Conservation (phyloP, 208 protist genomes). For the Acanthamoeba culbertsoni region DNA sequence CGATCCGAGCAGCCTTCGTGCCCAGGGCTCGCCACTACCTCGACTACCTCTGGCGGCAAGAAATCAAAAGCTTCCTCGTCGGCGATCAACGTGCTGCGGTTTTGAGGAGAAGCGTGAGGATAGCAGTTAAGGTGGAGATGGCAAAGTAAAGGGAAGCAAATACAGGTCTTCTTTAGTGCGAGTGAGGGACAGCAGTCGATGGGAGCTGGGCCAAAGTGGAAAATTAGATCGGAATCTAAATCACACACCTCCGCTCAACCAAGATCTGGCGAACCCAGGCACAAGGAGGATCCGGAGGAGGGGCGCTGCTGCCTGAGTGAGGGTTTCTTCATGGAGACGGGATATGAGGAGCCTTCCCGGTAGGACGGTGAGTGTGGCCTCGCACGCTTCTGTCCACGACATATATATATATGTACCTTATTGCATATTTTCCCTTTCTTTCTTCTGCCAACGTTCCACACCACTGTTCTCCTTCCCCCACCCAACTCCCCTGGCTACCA, state of each 20-base stretch:
- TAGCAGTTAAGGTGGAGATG: background rate
- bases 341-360: background rate
- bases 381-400: slow-evolving; percentile 30
- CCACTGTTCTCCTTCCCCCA: too few species aligned
- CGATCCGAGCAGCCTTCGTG: background rate
- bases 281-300: background rate
- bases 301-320: background rate
- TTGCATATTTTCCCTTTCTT: too few species aligned
- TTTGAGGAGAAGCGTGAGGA: background rate
- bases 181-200: background rate
- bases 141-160: background rate
- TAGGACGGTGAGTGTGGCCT: background rate
- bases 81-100: slow-evolving; percentile 5
- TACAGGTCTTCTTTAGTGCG: slow-evolving; percentile 26
- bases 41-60: background rate
- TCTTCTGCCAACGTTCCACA: too few species aligned
- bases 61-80: slow-evolving; percentile 44
- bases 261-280: background rate
- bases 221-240: background rate
- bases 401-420: background rate
- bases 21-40: background rate
- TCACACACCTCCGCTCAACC: background rate
- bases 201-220: background rate
- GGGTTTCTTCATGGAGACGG: background rate
- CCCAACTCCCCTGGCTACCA: too few species aligned